Evolutionary conservation across 306 rosid species (phyloP), one percentile per base, ranked within the genome.

Genomic region (Fagus sylvatica): DNA sequence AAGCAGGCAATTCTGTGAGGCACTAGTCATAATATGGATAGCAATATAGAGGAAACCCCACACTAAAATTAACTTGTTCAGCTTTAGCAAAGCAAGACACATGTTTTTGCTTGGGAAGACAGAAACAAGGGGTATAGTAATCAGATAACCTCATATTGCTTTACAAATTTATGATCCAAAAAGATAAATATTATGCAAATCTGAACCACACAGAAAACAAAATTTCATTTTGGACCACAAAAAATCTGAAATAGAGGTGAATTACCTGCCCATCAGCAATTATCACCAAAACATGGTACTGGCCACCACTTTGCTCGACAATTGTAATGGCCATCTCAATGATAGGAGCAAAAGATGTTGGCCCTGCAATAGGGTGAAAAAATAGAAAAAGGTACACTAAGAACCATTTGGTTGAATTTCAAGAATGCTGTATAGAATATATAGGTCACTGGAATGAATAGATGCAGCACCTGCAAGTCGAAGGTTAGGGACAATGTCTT

Each of bases 181-280:
- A 4, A 46, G 32, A 59, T 32, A 64, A 69, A 53, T n/a, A 19
- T 17, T 5, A 5, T 37, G 69, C 32, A 34, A 11, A 56, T 10
- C 43, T 68, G 48, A 51, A 65, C 70, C 59, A 13, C 70, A 8
- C 66, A 80, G 5, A 60, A 66, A 40, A 6, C 43, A 17, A 9
- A 53, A 56, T 72, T 41, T 61, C 69, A 49, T 64, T 36, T 34
- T 16, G 43, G 43, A 53, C 61, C 49, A 10, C 68, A 43, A 34
- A 65, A 78, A 48, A 34, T 40, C 55, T 53, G 61, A 30, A 76
- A 15, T 15, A 61, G 46, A 67, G 33, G 39, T 43, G 33, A 73
- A 74, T 41, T 84, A 93, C 97, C 92, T 93, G 98, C 53, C 98
- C 98, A 76, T 93, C 98, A n/a, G 97, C 97, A 77, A 93, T 93